Conservation (phyloP, 257 asterid species). For the Solanum etuberosum region DNA sequence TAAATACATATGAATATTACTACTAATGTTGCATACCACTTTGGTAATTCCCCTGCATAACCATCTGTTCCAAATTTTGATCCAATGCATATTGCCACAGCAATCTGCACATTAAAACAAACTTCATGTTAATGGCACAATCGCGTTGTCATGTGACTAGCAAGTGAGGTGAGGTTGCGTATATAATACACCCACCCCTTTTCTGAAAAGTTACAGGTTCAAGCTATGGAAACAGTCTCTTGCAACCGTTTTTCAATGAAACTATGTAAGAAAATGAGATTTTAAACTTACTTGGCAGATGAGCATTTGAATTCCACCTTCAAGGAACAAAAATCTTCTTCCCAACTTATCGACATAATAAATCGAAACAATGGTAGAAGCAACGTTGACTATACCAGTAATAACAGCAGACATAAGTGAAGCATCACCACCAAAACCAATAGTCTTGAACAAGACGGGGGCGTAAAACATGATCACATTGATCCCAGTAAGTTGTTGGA, state of each 20-base stretch:
- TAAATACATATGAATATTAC: slow-evolving; percentile 59
- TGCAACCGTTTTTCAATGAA: neutral
- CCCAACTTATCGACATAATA: slow-evolving; percentile 77
- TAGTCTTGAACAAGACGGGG: slow-evolving; percentile 61
- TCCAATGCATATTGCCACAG: slow-evolving; percentile 47
- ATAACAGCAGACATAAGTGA: slow-evolving; percentile 38
- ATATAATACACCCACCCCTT: too few species aligned
- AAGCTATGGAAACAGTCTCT: neutral
- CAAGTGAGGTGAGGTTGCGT: neutral
- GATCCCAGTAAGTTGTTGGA: slow-evolving; percentile 83
- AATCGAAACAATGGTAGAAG: slow-evolving; percentile 48
- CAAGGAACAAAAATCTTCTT: slow-evolving; percentile 52
- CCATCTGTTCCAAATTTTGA: slow-evolving; percentile 57
- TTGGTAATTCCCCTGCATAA: slow-evolving; percentile 29
- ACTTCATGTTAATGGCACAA: neutral
- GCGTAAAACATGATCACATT: slow-evolving; percentile 85
- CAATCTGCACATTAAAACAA: slow-evolving; percentile 19
- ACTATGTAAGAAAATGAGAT: neutral
- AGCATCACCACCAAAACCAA: slow-evolving; percentile 48
- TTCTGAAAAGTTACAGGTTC: neutral
- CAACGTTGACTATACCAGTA: slow-evolving; percentile 46
- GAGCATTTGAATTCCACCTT: slow-evolving; percentile 66
- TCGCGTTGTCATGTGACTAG: neutral
- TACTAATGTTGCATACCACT: slow-evolving; percentile 61
- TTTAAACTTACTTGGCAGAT: slow-evolving; percentile 40